phyloP scores from a whole-genome alignment of 805 yeast genomes.

The Yamadazyma sp. region DNA sequence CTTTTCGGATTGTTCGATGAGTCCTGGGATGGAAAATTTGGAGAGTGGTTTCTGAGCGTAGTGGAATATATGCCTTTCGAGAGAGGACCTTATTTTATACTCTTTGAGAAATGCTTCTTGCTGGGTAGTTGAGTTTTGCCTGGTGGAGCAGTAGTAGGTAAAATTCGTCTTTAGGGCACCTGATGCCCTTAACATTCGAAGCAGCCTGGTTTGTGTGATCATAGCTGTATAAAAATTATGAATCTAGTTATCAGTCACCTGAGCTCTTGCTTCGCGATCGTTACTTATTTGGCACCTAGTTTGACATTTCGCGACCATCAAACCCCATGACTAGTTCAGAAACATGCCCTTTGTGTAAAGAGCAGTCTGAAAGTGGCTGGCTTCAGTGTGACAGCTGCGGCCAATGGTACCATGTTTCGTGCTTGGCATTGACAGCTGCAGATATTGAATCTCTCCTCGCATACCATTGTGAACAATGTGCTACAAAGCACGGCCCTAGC shows the following conservation, averaged over 20 bases:
- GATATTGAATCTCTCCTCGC: slow-evolving; percentile 40
- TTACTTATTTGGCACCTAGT: too few species aligned
- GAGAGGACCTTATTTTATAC: slow-evolving; percentile 55
- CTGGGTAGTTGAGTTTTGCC: too few species aligned
- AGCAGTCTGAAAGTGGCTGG: slow-evolving; percentile 37
- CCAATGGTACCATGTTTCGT: slow-evolving; percentile 55
- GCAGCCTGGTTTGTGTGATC: too few species aligned
- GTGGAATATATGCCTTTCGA: slow-evolving; percentile 58
- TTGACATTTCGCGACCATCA: slow-evolving; percentile 2
- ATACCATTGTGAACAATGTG: slow-evolving; percentile 59
- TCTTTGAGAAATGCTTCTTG: slow-evolving; percentile 47
- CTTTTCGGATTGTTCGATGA: slow-evolving; percentile 42
- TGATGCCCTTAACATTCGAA: too few species aligned
- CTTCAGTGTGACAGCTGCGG: slow-evolving; percentile 56
- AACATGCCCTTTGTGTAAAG: slow-evolving; percentile 1
- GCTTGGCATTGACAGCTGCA: slow-evolving; percentile 38
- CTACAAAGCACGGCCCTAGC: slow-evolving; percentile 47
- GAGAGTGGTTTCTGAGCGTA: slow-evolving; percentile 55
- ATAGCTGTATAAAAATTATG: too few species aligned
- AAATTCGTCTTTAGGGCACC: too few species aligned
- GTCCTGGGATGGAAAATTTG: slow-evolving; percentile 49
- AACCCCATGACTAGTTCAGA: neutral
- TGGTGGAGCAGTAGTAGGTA: too few species aligned
- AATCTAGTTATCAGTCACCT: too few species aligned
- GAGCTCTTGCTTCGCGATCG: too few species aligned